Conservation (phyloP, 2,329 filamentous ascomycete genomes). For the Talaromyces sp. region DNA sequence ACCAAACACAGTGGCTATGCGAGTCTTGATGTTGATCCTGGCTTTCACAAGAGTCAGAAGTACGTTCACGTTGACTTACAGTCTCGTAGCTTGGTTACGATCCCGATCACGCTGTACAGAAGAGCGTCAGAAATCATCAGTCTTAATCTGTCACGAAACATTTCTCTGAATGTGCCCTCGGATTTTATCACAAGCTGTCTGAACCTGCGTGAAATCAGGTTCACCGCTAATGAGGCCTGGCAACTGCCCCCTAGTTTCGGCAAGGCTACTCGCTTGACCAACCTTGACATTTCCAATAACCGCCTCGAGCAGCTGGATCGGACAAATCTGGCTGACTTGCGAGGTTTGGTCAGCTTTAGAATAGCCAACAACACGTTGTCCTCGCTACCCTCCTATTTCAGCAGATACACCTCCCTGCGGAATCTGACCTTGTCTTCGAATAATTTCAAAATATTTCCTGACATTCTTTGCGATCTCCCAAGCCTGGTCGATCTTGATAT, state of each 20-base stretch:
- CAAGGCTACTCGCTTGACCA: slow-evolving; percentile 73
- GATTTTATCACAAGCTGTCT: slow-evolving; percentile 95
- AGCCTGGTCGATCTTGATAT: slow-evolving; percentile 89
- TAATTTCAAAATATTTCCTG: slow-evolving; percentile 75
- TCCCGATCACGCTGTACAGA: slow-evolving; percentile 88
- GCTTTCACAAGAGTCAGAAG: slow-evolving; percentile 76
- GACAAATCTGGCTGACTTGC: slow-evolving; percentile 70
- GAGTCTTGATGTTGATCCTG: slow-evolving; percentile 68
- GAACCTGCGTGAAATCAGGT: slow-evolving; percentile 91
- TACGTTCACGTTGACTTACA: slow-evolving; percentile 91
- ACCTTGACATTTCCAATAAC: slow-evolving; percentile 93
- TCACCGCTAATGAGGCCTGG: slow-evolving; percentile 86
- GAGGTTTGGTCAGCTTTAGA: slow-evolving; percentile 78
- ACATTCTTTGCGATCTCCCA: slow-evolving; percentile 74
- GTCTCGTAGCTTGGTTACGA: slow-evolving; percentile 84
- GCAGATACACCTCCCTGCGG: slow-evolving; percentile 68
- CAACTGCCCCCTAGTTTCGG: slow-evolving; percentile 78
- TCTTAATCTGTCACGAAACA: slow-evolving; percentile 84
- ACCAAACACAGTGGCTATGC: slow-evolving; percentile 76
- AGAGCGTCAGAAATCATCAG: slow-evolving; percentile 90
- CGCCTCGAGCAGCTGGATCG: slow-evolving; percentile 80
- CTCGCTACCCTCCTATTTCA: slow-evolving; percentile 74
- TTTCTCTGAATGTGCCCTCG: slow-evolving; percentile 85
- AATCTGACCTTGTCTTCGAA: slow-evolving; percentile 93
- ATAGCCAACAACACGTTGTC: slow-evolving; percentile 88